Conservation (phyloP, 208 protist species). For the Phytomonas serpens region DNA sequence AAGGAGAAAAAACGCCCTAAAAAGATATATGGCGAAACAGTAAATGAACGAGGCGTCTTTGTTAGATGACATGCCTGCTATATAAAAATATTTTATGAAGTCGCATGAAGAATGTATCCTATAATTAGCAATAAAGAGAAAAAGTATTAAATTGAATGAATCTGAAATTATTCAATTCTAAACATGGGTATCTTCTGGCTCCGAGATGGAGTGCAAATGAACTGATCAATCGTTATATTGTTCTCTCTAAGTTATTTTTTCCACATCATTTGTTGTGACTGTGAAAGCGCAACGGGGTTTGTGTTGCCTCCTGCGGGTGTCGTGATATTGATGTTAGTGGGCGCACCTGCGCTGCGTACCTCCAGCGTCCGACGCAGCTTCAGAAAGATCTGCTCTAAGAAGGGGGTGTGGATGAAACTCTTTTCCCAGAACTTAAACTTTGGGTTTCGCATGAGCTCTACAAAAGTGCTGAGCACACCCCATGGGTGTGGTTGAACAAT, state of each 20-base stretch:
- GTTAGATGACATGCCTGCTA: slow-evolving; percentile 1
- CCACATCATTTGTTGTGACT: neutral
- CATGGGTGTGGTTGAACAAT: slow-evolving; percentile 98
- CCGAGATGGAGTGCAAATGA: neutral
- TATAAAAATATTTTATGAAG: slow-evolving; percentile 10
- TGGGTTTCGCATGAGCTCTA: slow-evolving; percentile 97
- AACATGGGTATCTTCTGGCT: neutral
- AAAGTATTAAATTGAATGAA: slow-evolving; percentile 11
- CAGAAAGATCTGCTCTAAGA: slow-evolving; percentile 91
- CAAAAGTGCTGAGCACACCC: slow-evolving; percentile 99
- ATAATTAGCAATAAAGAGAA: slow-evolving; percentile 10
- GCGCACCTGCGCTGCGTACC: slow-evolving; percentile 14
- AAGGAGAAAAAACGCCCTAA: neutral
- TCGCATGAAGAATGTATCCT: neutral
- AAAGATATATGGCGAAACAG: slow-evolving; percentile 1
- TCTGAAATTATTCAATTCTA: neutral
- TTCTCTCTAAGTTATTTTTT: neutral
- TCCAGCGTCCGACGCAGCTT: slow-evolving; percentile 81
- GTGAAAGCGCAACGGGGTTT: neutral
- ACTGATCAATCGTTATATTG: neutral
- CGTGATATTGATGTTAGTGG: slow-evolving; percentile 18
- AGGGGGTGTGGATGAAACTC: slow-evolving; percentile 78
- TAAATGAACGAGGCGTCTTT: neutral
- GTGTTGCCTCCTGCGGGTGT: neutral
- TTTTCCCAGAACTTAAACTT: slow-evolving; percentile 94